These are phyloP conservation scores for Aspergillus neotritici DNA, from an alignment of 2,329 filamentous ascomycete genomes.

Conservation along the genomic window DNA sequence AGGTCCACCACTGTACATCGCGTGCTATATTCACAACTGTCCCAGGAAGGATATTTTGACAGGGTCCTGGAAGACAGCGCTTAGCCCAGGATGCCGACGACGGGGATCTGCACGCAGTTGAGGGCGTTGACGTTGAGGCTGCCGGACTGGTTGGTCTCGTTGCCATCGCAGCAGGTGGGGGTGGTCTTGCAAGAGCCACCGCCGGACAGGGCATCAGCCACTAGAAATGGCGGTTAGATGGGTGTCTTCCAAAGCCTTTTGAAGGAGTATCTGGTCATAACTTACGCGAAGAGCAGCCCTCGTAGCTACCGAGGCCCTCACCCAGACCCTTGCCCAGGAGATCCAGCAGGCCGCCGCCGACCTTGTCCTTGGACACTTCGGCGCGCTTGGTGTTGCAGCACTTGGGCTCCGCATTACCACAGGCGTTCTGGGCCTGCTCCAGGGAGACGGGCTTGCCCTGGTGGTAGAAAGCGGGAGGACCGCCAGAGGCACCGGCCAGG, in stretches of 20 bases:
- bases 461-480: not conserved
- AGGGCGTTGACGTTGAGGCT: constrained; percentile 4
- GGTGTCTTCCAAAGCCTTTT: not conserved
- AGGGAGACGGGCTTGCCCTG: not conserved
- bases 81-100: constrained; percentile 4
- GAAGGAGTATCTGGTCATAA: not conserved
- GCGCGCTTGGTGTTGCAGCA: constrained; percentile 5
- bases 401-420: constrained; percentile 3
- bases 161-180: constrained; percentile 10
- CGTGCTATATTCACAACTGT: constrained; percentile 1
- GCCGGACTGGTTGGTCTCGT: not conserved
- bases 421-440: constrained; percentile 2
- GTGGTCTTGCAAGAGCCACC: constrained; percentile 4
- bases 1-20: constrained; percentile 1
- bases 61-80: not conserved
- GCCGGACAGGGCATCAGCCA: not conserved
- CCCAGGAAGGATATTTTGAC: not conserved
- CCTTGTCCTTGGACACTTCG: not conserved
- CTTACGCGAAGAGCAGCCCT: constrained; percentile 6
- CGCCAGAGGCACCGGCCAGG: constrained; percentile 14
- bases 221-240: not conserved
- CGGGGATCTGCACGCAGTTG: constrained; percentile 1
- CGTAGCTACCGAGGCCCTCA: constrained; percentile 1
- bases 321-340: not conserved
- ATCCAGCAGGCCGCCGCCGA: not conserved